phyloP scores from a whole-genome alignment of 164 flowering plant species.

The Nelumbo lutea region DNA sequence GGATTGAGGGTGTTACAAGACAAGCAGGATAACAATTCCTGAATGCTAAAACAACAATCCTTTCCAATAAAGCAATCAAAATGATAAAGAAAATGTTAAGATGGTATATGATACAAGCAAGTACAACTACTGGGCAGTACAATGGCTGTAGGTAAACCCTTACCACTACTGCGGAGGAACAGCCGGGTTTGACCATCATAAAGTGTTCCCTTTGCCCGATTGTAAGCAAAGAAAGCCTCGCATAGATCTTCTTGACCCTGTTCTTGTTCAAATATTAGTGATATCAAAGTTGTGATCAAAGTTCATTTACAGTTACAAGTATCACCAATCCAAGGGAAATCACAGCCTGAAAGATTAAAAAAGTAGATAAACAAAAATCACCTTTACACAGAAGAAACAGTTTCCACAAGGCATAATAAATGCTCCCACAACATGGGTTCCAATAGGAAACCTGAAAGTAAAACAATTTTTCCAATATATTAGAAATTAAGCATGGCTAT shows the following conservation, averaged over 20 bases:
- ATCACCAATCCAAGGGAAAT: constrained; percentile 2
- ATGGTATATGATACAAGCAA: too few relatives aligned
- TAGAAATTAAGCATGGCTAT: not conserved
- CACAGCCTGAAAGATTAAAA: not conserved
- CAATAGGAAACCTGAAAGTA: constrained; percentile 71
- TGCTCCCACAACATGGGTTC: constrained; percentile 90
- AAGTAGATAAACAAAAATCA: constrained; percentile 15
- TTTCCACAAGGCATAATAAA: constrained; percentile 99
- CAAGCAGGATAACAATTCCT: too few relatives aligned
- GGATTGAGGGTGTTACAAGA: too few relatives aligned
- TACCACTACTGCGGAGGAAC: constrained; percentile 79
- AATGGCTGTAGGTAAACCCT: not conserved
- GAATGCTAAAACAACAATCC: too few relatives aligned
- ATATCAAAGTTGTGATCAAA: not conserved
- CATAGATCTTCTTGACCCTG: constrained; percentile 98
- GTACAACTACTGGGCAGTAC: too few relatives aligned
- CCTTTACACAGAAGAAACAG: constrained; percentile 87
- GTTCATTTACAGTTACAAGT: constrained; percentile 1
- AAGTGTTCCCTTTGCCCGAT: constrained; percentile 92
- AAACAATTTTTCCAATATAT: not conserved
- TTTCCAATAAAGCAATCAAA: too few relatives aligned
- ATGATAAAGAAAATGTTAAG: too few relatives aligned
- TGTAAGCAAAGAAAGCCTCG: constrained; percentile 87
- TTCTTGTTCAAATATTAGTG: constrained; percentile 9
- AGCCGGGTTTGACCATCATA: constrained; percentile 98